These are phyloP conservation scores for Auriscalpium vulgare DNA, from an alignment of 768 basidiomycete species.

Conservation along the genomic window DNA sequence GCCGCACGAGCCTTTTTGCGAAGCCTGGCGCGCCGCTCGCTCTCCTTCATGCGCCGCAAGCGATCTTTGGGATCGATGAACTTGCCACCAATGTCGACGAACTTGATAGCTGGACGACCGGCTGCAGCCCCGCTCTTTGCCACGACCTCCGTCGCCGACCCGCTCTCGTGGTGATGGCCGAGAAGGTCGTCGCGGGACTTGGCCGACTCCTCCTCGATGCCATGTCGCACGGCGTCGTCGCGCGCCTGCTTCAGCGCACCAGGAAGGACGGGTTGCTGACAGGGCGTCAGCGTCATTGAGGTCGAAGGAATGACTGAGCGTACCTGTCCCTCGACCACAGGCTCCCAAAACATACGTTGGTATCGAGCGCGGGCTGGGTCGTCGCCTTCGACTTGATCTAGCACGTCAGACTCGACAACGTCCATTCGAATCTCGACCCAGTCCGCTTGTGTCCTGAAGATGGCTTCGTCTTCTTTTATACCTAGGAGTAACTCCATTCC, in stretches of 20 bases:
- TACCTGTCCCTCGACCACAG: slow-evolving; percentile 63
- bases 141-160: background rate
- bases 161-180: slow-evolving; percentile 14
- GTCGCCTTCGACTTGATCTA: slow-evolving; percentile 49
- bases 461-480: slow-evolving; percentile 28
- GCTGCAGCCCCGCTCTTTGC: slow-evolving; percentile 13
- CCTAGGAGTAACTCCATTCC: slow-evolving; percentile 81
- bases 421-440: slow-evolving; percentile 33
- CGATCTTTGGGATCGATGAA: slow-evolving; percentile 55
- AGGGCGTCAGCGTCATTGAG: background rate
- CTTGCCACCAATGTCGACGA: slow-evolving; percentile 67
- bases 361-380: slow-evolving; percentile 55
- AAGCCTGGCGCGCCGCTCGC: slow-evolving; percentile 36
- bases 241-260: slow-evolving; percentile 43
- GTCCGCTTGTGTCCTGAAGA: slow-evolving; percentile 6
- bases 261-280: slow-evolving; percentile 58
- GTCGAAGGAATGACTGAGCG: slow-evolving; percentile 12
- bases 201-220: slow-evolving; percentile 25
- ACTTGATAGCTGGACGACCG: slow-evolving; percentile 51
- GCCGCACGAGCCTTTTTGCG: slow-evolving; percentile 21
- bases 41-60: slow-evolving; percentile 39
- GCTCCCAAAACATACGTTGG: slow-evolving; percentile 74
- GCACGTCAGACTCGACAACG: slow-evolving; percentile 51
- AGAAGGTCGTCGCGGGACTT: slow-evolving; percentile 35
- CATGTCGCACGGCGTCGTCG: slow-evolving; percentile 28